phyloP scores from a whole-genome alignment of 305 asterid species.

The Solanum hybrid region DNA sequence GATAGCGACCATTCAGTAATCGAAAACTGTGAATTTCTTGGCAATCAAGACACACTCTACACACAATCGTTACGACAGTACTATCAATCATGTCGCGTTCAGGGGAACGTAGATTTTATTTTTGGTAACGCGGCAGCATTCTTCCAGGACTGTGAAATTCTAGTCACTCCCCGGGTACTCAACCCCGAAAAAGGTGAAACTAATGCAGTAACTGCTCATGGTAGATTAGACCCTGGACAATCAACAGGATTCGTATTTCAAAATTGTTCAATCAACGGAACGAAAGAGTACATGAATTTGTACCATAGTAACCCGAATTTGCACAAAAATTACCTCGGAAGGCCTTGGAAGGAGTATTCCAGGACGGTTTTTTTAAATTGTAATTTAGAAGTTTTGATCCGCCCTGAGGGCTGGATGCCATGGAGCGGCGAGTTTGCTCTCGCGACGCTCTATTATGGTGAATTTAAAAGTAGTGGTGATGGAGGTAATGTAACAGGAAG shows the following conservation, averaged over 20 bases:
- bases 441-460: constrained; percentile 36
- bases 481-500: constrained; percentile 21
- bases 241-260: constrained; percentile 54
- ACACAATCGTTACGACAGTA: constrained; percentile 48
- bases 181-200: constrained; percentile 37
- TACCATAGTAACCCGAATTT: constrained; percentile 27
- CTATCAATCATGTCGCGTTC: constrained; percentile 52
- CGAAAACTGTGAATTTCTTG: constrained; percentile 46
- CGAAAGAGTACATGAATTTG: constrained; percentile 36
- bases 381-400: constrained; percentile 29
- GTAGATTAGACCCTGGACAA: constrained; percentile 42
- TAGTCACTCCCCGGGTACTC: constrained; percentile 32
- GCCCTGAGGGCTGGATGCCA: constrained; percentile 39
- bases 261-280: constrained; percentile 44
- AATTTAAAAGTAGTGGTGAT: constrained; percentile 19
- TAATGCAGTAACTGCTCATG: constrained; percentile 53
- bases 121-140: constrained; percentile 54
- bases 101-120: constrained; percentile 59
- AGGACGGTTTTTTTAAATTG: constrained; percentile 47
- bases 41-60: constrained; percentile 63
- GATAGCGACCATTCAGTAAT: constrained; percentile 41
- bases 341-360: constrained; percentile 66
- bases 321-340: constrained; percentile 39
- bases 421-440: constrained; percentile 37
- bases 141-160: constrained; percentile 40